Percentiles rank a stretch among this genome's conserved stretches.
These are phyloP conservation scores for Podaxis sp. DNA, from an alignment of 768 basidiomycete genomes.

Conservation along the genomic window DNA sequence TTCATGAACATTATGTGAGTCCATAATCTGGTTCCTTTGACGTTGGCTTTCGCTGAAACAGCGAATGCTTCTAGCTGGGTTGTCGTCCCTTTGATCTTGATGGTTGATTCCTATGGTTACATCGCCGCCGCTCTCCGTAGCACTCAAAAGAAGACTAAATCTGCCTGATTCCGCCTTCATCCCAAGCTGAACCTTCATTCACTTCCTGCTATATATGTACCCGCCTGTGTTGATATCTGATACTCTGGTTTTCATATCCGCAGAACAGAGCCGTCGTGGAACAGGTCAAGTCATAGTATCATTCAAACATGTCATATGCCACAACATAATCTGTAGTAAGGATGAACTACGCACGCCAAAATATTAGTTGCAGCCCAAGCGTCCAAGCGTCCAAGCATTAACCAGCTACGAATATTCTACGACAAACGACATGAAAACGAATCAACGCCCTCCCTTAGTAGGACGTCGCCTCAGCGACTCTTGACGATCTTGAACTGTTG, in stretches of 20 bases:
- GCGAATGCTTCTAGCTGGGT: slow-evolving; percentile 61
- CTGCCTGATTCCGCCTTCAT: background rate
- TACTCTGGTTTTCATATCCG: background rate
- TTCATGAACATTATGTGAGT: slow-evolving; percentile 81
- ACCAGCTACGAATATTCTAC: background rate
- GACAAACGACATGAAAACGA: background rate
- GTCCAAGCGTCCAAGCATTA: too few relatives aligned
- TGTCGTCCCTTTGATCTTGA: slow-evolving; percentile 67
- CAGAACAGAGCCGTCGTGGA: background rate
- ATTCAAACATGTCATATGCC: background rate
- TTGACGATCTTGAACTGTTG: slow-evolving; percentile 26
- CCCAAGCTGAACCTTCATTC: background rate
- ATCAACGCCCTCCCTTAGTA: background rate
- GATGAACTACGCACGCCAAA: background rate
- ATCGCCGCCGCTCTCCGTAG: slow-evolving; percentile 61
- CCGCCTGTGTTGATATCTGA: background rate
- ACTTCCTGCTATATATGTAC: background rate
- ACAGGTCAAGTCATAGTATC: background rate
- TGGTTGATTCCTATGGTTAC: slow-evolving; percentile 74
- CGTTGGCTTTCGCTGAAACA: background rate
- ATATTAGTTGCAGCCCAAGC: background rate
- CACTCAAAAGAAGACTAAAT: slow-evolving; percentile 27
- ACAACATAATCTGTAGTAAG: background rate
- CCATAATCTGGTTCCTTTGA: background rate
- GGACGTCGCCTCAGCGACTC: background rate